Evolutionary conservation across 176 grass and related monocot genomes (phyloP).

Genomic region (Phoenix dactylifera): DNA sequence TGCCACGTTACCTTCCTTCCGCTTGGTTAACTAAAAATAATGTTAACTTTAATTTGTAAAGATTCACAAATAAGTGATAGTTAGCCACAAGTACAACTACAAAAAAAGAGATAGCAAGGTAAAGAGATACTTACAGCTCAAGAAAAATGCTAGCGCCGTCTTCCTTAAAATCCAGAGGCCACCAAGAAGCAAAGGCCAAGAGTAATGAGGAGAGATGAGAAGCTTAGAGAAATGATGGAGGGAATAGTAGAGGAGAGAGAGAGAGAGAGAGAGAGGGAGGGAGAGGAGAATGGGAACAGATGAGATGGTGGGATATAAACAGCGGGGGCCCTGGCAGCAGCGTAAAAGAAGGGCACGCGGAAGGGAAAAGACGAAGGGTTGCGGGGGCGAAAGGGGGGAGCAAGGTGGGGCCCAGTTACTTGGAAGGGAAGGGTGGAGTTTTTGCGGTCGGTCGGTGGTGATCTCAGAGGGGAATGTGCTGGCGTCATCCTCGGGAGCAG

Average conservation of each 20-base stretch:
- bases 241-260: background rate
- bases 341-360: conserved; percentile 26
- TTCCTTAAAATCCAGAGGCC: no score
- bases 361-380: background rate
- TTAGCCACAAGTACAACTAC: no score
- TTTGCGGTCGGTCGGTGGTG: no score
- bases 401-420: background rate
- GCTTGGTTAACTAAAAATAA: no score
- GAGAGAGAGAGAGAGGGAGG: background rate
- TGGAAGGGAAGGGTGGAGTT: background rate
- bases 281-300: background rate
- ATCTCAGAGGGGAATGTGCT: no score
- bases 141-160: no score
- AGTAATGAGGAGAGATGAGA: background rate
- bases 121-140: no score
- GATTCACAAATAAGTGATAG: no score
- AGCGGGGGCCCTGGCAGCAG: conserved; percentile 2
- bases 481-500: no score
- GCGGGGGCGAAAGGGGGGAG: background rate
- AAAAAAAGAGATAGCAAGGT: no score
- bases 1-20: no score
- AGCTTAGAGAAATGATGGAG: background rate
- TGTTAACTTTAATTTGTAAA: no score
- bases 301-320: background rate
- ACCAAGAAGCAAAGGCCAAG: background rate